Conservation (phyloP, 2,329 filamentous ascomycete genomes). For the Microcyclosporella mali region DNA sequence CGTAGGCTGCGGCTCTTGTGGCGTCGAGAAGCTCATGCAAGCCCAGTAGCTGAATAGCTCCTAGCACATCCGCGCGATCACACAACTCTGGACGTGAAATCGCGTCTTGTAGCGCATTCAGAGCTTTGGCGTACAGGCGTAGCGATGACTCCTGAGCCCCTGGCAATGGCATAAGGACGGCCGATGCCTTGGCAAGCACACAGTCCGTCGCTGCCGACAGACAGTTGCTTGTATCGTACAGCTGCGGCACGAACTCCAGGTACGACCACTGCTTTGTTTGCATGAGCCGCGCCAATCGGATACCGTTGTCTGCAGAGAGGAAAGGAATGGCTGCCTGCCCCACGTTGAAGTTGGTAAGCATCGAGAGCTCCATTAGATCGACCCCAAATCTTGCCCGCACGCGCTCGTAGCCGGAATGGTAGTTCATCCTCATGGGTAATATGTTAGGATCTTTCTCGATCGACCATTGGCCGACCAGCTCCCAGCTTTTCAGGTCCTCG, state of each 20-base stretch:
- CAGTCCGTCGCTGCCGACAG: conserved; percentile 22
- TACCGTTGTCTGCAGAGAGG: conserved; percentile 11
- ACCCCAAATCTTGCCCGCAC: conserved; percentile 19
- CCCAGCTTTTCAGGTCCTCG: too few relatives aligned
- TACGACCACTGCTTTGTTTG: conserved; percentile 18
- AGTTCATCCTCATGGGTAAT: neutral
- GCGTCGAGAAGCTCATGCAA: conserved; percentile 31
- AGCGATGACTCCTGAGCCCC: conserved; percentile 2
- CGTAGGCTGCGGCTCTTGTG: conserved; percentile 26
- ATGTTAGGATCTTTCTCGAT: too few relatives aligned
- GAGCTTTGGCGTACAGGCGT: conserved; percentile 20
- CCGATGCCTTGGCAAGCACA: conserved; percentile 19
- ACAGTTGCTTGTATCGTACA: conserved; percentile 20
- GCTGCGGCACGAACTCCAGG: conserved; percentile 20
- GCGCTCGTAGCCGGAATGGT: conserved; percentile 12
- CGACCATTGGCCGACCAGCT: too few relatives aligned
- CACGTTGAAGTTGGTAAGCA: conserved; percentile 26
- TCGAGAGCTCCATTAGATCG: conserved; percentile 20
- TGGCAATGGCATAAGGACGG: conserved; percentile 8
- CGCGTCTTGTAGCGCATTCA: conserved; percentile 18
- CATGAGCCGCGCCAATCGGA: conserved; percentile 13
- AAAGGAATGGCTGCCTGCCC: conserved; percentile 12
- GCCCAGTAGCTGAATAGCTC: conserved; percentile 18
- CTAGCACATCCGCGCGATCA: conserved; percentile 20
- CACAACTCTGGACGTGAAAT: conserved; percentile 10